Conservation (phyloP, 495 filamentous ascomycete genomes). For the Hypoxylon cercidicola region DNA sequence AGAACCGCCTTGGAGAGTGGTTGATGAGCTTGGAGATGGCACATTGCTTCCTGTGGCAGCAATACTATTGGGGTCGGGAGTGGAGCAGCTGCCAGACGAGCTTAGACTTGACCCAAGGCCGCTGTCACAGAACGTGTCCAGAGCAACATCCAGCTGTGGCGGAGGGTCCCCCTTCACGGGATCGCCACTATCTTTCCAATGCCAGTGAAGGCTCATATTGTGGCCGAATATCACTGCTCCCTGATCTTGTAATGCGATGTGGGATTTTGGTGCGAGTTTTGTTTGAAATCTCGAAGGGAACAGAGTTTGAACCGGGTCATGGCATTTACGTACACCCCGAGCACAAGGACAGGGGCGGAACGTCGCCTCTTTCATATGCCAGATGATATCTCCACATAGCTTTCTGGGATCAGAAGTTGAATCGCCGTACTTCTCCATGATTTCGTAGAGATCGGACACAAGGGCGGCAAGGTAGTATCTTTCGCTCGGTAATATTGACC, state of each 20-base stretch:
- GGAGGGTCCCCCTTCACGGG: conserved; percentile 22
- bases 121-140: conserved; percentile 13
- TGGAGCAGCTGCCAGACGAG: neutral
- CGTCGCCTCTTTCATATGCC: conserved; percentile 25
- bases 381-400: conserved; percentile 35
- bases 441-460: conserved; percentile 33
- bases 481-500: conserved; percentile 37
- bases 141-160: neutral
- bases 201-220: conserved; percentile 25
- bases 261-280: conserved; percentile 12
- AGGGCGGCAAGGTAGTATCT: conserved; percentile 45
- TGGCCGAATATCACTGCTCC: conserved; percentile 44
- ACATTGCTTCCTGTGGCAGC: neutral
- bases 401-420: conserved; percentile 22
- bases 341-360: conserved; percentile 28
- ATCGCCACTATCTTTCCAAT: conserved; percentile 28
- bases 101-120: conserved; percentile 27
- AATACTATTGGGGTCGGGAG: neutral
- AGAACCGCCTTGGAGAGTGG: neutral
- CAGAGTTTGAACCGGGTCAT: conserved; percentile 31
- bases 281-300: conserved; percentile 22
- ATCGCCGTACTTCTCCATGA: conserved; percentile 37
- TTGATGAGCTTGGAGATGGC: neutral
- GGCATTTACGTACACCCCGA: neutral
- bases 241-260: conserved; percentile 1